phyloP scores from a whole-genome alignment of 225 moss, liverwort and hornwort genomes.

The Bryum argenteum region DNA sequence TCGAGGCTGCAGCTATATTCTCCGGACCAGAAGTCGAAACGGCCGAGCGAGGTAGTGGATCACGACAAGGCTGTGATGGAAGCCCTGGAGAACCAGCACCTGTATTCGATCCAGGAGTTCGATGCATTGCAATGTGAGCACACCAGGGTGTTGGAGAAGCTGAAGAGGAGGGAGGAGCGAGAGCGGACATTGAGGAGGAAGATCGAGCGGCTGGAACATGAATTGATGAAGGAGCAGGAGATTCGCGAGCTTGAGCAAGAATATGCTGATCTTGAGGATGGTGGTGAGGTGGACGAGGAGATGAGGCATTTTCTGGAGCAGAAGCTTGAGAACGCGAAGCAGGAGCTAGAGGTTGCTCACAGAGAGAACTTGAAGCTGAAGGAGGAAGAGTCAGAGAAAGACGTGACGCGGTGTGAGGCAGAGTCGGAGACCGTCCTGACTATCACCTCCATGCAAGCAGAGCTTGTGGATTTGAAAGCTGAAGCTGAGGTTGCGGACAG shows the following conservation, averaged over 20 bases:
- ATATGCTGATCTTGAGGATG: conserved; percentile 48
- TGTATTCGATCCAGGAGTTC: conserved; percentile 68
- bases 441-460: conserved; percentile 82
- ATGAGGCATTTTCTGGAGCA: conserved; percentile 51
- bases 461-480: conserved; percentile 58
- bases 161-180: conserved; percentile 70
- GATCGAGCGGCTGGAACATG: conserved; percentile 42
- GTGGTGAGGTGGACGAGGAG: conserved; percentile 45
- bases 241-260: conserved; percentile 50
- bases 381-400: conserved; percentile 73
- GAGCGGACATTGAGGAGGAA: conserved; percentile 52
- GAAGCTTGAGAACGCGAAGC: conserved; percentile 66
- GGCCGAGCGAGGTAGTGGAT: conserved; percentile 47
- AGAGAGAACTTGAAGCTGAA: conserved; percentile 58
- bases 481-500: conserved; percentile 49
- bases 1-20: conserved; percentile 51
- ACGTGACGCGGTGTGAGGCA: conserved; percentile 73
- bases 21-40: conserved; percentile 46
- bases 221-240: conserved; percentile 52
- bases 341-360: conserved; percentile 58
- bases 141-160: conserved; percentile 43
- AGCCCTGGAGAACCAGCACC: conserved; percentile 77
- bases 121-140: conserved; percentile 73
- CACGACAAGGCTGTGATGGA: conserved; percentile 65
- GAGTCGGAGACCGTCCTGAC: conserved; percentile 91